Evolutionary conservation across 1,139 yeast genomes (phyloP).

Genomic region (Suhomyces bolitotheri): DNA sequence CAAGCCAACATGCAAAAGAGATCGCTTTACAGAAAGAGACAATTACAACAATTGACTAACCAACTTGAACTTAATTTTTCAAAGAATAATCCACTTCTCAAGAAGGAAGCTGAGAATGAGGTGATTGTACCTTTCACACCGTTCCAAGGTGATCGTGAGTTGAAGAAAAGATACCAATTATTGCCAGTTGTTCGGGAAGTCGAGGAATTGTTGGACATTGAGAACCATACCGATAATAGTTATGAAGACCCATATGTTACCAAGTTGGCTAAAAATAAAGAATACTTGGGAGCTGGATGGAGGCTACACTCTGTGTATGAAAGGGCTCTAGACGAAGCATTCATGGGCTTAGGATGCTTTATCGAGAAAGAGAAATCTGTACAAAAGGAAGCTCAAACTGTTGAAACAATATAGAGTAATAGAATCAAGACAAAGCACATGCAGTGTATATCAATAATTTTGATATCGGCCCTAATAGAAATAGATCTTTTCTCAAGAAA

Average conservation of each 20-base stretch:
- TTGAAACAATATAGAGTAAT: background rate
- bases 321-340: conserved; percentile 83
- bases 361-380: conserved; percentile 63
- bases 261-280: conserved; percentile 61
- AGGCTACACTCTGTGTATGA: conserved; percentile 66
- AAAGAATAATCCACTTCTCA: conserved; percentile 27
- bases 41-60: conserved; percentile 62
- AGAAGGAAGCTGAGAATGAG: conserved; percentile 23
- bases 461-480: no score
- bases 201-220: conserved; percentile 43
- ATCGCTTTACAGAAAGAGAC: conserved; percentile 64
- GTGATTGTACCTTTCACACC: conserved; percentile 79
- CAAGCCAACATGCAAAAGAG: conserved; percentile 53
- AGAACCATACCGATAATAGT: conserved; percentile 54
- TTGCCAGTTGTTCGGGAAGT: conserved; percentile 27
- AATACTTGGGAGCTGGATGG: conserved; percentile 86
- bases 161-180: conserved; percentile 38
- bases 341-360: conserved; percentile 82
- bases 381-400: conserved; percentile 1
- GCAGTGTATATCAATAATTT: no score
- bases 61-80: conserved; percentile 46
- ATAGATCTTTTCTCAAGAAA: no score
- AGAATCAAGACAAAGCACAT: background rate
- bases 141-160: conserved; percentile 83
- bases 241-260: conserved; percentile 50